Base-by-base conservation (phyloP, 352 stramenopile genomes). In the Phytophthora meadii region DNA sequence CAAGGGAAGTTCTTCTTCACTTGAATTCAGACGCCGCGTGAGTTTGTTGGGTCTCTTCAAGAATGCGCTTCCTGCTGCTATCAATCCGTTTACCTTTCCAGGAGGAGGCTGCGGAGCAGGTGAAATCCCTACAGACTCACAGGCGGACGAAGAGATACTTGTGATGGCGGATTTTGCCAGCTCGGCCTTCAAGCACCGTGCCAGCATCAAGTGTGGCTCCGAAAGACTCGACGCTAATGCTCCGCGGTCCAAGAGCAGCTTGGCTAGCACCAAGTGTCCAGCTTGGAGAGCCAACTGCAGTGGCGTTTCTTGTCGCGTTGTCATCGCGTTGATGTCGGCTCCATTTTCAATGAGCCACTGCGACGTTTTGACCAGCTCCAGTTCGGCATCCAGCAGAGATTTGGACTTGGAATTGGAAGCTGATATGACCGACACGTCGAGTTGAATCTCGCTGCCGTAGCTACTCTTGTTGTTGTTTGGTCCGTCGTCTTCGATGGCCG, bases 301-400 rank as follows among this genome's bases (percentile, higher is more conserved):
- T 17, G 85, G 59, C 5, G 78, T 84, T 59, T 92, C 69, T 22
- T 84, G 70, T 24, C 60, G 56, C 11, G 55, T 48, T 22, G 89
- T 89, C 52, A 67, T 27, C 2, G 64, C 70, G 48, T 97, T 90
- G 39, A 87, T 62, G 44, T 91, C 75, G 6, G 82, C 81, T 12
- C 88, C 87, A 28, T 88, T 86, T 50, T 95, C 84, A 10, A 95
- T 30, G 25, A 95, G 70, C 88, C 88, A 95, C 15, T 89, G 73
- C 3, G 76, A 72, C 11, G 83, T 76, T 44, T 88, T 86, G 10
- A 92, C 78, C 5, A 88, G 60, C 44, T 90, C 77, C 5, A 76
- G 64, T 37, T 92, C 81, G 11, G 63, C 39, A 47, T 88, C 71
- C 37, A 87, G 52, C 36, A 67, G 51, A 15, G 59, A 63, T 54